These are phyloP conservation scores for Inga laurina DNA, from an alignment of 306 rosid genomes.

Conservation along the genomic window DNA sequence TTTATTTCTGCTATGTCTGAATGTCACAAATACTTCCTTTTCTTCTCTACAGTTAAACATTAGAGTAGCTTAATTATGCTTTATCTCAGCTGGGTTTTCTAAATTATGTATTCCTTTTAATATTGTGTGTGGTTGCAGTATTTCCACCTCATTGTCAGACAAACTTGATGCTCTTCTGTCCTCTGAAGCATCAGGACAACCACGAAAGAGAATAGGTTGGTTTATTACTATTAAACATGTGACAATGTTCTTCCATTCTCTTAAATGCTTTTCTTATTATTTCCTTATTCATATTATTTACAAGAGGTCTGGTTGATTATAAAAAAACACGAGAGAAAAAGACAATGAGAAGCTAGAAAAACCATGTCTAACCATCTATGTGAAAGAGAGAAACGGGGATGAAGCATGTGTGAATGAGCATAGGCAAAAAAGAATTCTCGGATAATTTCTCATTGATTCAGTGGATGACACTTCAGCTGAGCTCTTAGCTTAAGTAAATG, in stretches of 20 bases:
- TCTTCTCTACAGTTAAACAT: neutral
- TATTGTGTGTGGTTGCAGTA: conserved; percentile 54
- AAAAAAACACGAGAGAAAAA: neutral
- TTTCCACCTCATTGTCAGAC: conserved; percentile 53
- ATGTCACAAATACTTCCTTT: neutral
- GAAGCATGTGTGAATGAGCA: neutral
- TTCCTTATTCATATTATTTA: neutral
- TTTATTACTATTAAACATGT: conserved; percentile 21
- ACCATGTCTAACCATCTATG: conserved; percentile 19
- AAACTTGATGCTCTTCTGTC: conserved; percentile 84
- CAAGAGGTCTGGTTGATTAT: neutral
- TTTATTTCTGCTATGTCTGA: neutral
- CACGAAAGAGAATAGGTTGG: conserved; percentile 83
- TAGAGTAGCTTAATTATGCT: conserved; percentile 6
- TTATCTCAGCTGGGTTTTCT: conserved; percentile 22
- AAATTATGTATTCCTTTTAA: conserved; percentile 20
- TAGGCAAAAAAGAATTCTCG: neutral
- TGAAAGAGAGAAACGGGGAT: conserved; percentile 28
- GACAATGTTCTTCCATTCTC: neutral
- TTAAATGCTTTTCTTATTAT: neutral
- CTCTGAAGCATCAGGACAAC: conserved; percentile 77
- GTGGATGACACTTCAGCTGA: neutral
- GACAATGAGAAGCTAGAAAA: neutral
- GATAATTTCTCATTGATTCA: neutral
- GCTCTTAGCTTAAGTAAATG: conserved; percentile 23